These are phyloP conservation scores for Obba rivulosa DNA, from an alignment of 768 basidiomycete species.

Conservation along the genomic window DNA sequence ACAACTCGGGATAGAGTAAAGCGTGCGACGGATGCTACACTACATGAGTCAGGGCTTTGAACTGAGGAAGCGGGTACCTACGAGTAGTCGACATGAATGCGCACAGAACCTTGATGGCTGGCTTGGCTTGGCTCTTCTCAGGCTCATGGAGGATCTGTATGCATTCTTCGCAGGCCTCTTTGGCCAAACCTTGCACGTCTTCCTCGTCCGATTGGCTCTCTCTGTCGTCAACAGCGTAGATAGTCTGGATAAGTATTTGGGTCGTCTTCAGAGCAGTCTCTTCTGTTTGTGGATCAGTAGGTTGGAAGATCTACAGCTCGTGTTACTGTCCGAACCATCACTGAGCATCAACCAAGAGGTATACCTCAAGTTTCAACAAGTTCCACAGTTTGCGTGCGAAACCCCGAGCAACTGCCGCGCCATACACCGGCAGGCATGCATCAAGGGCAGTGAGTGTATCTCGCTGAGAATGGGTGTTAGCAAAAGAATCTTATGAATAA, in stretches of 20 bases:
- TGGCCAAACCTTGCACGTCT: constrained; percentile 52
- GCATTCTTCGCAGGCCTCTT: constrained; percentile 77
- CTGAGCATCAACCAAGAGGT: neutral
- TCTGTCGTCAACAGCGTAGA: constrained; percentile 42
- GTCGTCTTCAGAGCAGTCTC: constrained; percentile 65
- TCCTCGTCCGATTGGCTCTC: constrained; percentile 25
- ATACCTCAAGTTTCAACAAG: constrained; percentile 82
- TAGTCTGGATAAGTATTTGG: constrained; percentile 66
- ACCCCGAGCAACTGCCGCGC: constrained; percentile 50
- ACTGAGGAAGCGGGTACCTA: constrained; percentile 34
- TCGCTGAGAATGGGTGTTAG: constrained; percentile 41
- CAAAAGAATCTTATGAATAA: neutral
- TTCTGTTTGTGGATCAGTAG: constrained; percentile 74
- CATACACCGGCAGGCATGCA: constrained; percentile 81
- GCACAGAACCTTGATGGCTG: constrained; percentile 80
- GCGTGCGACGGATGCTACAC: constrained; percentile 58
- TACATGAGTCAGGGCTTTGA: too few species aligned
- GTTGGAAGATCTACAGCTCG: constrained; percentile 77
- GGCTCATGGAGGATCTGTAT: constrained; percentile 78
- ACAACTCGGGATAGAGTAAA: constrained; percentile 65
- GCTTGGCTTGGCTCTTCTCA: constrained; percentile 88
- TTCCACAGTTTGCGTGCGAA: constrained; percentile 84
- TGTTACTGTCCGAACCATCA: neutral
- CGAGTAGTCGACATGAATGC: constrained; percentile 74
- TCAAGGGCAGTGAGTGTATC: constrained; percentile 81